Base-by-base conservation (phyloP, 176 grass and related monocot species). In the Lolium rigidum region DNA sequence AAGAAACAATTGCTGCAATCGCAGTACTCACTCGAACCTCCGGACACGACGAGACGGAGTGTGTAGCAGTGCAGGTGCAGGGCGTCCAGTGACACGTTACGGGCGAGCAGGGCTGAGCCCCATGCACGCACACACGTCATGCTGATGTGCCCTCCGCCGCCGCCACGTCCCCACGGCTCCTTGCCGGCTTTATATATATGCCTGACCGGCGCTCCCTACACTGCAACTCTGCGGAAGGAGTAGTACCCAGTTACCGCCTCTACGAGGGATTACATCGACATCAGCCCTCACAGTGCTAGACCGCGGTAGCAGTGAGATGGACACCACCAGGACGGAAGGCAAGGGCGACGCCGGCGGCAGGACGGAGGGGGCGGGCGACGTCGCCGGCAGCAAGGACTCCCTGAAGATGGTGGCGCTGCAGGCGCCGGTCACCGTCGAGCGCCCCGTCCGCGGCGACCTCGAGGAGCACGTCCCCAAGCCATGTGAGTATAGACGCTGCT, bases 401-500 rank as follows among this genome's bases (percentile, higher is more conserved):
- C 81, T 85, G 83, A 89, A 74, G 76, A 88, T 92, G 51, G 93
- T 95, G 12, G 93, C 93, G 54, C 85, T 86, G 82, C 91, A 98
- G 77, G 86, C 95, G 78, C 95, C 95, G 66, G 77, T 92, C 66
- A 98, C 95, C 70, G 64, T 88, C n/a, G 86, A 80, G 77, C 92
- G 93, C 83, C 88, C 91, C 46, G 86, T 98, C 51, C 85, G 93
- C 63, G 88, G 83, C 61, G 93, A 98, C 85, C 86, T 98, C 41
- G 95, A 98, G 75, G 86, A 92, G 69, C 93, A 87, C 81, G 7
- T 98, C 35, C 91, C 93, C 10, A 98, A 92, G 84, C 95, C 95
- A 46, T 98, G 95, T 98, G 16, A 90, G 86, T 77, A 35, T 35
- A 35, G 31, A 35, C 31, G 31, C 31, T 35, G 31, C 31, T 35